phyloP scores from a whole-genome alignment of 2,329 filamentous ascomycete genomes.

The Aspergillus sp. region DNA sequence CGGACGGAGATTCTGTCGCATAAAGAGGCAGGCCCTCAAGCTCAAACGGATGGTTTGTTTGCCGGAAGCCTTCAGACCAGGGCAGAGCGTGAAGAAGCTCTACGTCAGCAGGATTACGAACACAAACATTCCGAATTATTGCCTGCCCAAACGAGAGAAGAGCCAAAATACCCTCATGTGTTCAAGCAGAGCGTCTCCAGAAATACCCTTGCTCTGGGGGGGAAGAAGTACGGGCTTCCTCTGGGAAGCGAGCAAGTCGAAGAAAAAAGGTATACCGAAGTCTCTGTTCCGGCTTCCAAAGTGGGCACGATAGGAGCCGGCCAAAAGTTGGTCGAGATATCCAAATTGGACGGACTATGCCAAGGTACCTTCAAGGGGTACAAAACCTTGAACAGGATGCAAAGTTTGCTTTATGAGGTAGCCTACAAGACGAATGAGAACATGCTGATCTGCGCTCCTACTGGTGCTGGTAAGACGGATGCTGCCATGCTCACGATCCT shows the following conservation, averaged over 20 bases:
- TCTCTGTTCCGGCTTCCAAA: conserved; percentile 71
- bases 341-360: conserved; percentile 80
- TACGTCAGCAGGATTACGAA: conserved; percentile 66
- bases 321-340: conserved; percentile 68
- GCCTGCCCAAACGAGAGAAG: conserved; percentile 60
- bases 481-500: conserved; percentile 94
- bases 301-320: conserved; percentile 65
- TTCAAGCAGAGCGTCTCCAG: conserved; percentile 77
- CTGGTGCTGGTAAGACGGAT: conserved; percentile 97
- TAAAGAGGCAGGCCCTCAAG: conserved; percentile 21
- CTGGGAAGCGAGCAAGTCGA: conserved; percentile 64
- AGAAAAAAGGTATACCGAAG: conserved; percentile 77
- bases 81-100: conserved; percentile 67
- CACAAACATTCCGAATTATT: conserved; percentile 72
- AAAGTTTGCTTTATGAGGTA: conserved; percentile 90
- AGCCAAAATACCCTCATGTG: conserved; percentile 82
- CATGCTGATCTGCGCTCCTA: conserved; percentile 96
- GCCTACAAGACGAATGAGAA: conserved; percentile 96
- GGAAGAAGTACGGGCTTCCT: conserved; percentile 76
- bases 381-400: conserved; percentile 91
- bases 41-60: conserved; percentile 38
- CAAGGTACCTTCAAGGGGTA: conserved; percentile 89
- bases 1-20: conserved; percentile 56
- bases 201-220: conserved; percentile 71
- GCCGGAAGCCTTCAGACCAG: conserved; percentile 59